Percentiles rank a stretch among this genome's conserved stretches.
Evolutionary conservation across 1,284 basidiomycete species (phyloP).

Genomic region (Pisolithus thermaeus): DNA sequence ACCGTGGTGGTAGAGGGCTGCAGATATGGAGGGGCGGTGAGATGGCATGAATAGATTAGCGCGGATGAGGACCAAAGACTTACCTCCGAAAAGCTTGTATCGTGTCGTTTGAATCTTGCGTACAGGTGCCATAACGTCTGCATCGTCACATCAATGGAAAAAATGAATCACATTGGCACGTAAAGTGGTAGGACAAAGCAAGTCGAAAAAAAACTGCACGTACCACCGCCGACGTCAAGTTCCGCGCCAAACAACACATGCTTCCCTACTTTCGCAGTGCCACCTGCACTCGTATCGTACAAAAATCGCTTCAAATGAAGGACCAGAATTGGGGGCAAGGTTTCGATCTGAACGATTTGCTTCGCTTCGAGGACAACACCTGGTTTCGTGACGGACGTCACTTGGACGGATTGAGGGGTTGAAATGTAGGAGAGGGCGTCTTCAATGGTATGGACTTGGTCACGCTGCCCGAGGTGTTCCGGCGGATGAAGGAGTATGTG

Average conservation of each 20-base stretch:
- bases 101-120: conserved; percentile 48
- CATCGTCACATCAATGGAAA: background rate
- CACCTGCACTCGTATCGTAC: conserved; percentile 76
- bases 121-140: conserved; percentile 64
- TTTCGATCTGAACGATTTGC: conserved; percentile 85
- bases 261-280: conserved; percentile 84
- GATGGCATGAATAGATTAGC: background rate
- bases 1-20: conserved; percentile 94
- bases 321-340: conserved; percentile 81
- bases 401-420: conserved; percentile 77
- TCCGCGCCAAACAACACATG: conserved; percentile 75
- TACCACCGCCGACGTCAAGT: conserved; percentile 69
- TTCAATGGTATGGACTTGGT: conserved; percentile 72
- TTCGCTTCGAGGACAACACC: conserved; percentile 72
- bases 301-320: conserved; percentile 92
- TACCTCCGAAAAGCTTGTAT: conserved; percentile 87
- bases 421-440: conserved; percentile 82
- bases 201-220: conserved; percentile 20
- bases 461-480: conserved; percentile 41
- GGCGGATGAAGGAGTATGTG: background rate
- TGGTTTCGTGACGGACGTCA: conserved; percentile 51
- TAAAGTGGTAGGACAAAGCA: background rate
- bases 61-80: conserved; percentile 17
- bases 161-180: background rate
- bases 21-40: background rate